Evolutionary conservation across 2,329 filamentous ascomycete species (phyloP).

Genomic region (Aureobasidium sp.): DNA sequence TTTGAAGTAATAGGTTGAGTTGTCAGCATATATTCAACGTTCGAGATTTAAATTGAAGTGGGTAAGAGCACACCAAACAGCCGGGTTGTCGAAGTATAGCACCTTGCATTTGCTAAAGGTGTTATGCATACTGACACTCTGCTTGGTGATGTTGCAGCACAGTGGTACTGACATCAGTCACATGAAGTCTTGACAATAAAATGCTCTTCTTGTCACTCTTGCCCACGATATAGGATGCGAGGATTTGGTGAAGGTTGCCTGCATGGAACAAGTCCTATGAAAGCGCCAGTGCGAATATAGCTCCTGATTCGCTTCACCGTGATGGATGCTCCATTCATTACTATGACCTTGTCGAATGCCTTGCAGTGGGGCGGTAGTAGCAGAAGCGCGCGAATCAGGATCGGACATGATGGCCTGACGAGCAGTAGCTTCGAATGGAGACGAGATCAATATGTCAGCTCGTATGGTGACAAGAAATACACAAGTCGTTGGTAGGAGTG

Average conservation of each 20-base stretch:
- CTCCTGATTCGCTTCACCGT: no score
- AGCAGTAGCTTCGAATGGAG: background rate
- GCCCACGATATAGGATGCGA: background rate
- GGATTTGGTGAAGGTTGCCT: background rate
- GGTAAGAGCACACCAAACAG: background rate
- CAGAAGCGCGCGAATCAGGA: no score
- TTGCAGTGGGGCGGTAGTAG: background rate
- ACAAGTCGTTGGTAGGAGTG: background rate
- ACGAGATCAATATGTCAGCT: background rate
- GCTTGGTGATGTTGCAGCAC: background rate
- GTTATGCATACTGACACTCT: background rate
- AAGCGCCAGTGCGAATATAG: background rate
- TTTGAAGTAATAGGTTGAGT: background rate
- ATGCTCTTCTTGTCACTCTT: background rate
- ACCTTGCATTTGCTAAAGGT: background rate
- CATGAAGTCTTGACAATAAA: no score
- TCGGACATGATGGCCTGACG: background rate
- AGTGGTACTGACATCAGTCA: no score
- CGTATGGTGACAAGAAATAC: background rate
- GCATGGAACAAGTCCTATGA: background rate
- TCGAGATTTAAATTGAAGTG: background rate
- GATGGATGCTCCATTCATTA: background rate
- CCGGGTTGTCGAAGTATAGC: background rate
- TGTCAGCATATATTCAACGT: background rate
- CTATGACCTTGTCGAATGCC: background rate